Conservation (phyloP, 75 land plant species). For the Pinus taeda region DNA sequence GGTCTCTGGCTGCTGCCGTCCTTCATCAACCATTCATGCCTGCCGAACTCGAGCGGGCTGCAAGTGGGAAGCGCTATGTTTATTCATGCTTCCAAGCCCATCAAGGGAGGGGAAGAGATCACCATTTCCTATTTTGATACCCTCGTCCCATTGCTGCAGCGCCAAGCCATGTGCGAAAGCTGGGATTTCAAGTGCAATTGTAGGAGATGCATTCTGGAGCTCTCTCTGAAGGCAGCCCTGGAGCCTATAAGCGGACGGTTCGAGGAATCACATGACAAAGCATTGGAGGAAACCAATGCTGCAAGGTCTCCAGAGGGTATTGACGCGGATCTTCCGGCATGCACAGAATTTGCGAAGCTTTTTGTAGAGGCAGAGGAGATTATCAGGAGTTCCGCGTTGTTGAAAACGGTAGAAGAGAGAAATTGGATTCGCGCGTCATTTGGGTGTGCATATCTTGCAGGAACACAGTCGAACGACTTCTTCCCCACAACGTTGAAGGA, state of each 20-base stretch:
- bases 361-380: too few species aligned
- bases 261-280: not conserved
- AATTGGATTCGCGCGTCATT: too few species aligned
- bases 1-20: conserved; percentile 33
- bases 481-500: too few species aligned
- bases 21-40: conserved; percentile 33
- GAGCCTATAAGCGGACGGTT: not conserved
- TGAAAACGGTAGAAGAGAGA: too few species aligned
- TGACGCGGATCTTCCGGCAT: too few species aligned
- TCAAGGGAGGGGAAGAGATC: conserved; percentile 13
- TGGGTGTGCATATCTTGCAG: too few species aligned
- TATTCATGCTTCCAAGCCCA: conserved; percentile 12
- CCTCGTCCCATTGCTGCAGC: conserved; percentile 20
- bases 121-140: conserved; percentile 28
- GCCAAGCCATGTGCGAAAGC: conserved; percentile 15
- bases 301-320: not conserved
- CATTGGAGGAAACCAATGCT: not conserved
- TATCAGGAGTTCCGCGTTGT: too few species aligned
- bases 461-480: too few species aligned
- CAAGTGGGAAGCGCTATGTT: conserved; percentile 26
- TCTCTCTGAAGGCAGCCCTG: not conserved
- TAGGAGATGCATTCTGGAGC: conserved; percentile 18
- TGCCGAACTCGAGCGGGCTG: conserved; percentile 16
- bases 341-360: too few species aligned
- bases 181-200: conserved; percentile 42